Conservation (phyloP, 805 yeast species). For the Lachancea nothofagi region DNA sequence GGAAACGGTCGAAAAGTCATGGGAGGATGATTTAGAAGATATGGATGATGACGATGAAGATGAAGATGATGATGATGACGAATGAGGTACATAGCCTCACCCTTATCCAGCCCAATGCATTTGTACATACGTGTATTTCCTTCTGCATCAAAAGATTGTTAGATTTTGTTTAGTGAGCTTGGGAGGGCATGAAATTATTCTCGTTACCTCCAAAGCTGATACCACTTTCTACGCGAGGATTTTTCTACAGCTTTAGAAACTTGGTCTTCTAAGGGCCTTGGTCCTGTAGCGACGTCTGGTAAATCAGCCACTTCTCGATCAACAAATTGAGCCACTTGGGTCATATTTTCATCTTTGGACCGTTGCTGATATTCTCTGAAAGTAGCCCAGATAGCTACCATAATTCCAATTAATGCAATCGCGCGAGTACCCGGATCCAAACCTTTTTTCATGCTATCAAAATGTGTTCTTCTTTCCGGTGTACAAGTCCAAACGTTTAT, state of each 20-base stretch:
- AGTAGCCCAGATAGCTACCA: slow-evolving; percentile 47
- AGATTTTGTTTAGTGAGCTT: not conserved
- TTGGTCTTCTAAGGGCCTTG: no score
- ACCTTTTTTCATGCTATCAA: slow-evolving; percentile 38
- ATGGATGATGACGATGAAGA: slow-evolving; percentile 37
- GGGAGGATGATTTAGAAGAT: slow-evolving; percentile 70
- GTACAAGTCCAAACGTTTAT: slow-evolving; percentile 12
- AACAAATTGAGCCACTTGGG: slow-evolving; percentile 16
- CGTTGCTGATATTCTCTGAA: slow-evolving; percentile 50
- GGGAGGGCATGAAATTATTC: not conserved
- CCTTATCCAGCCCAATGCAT: not conserved
- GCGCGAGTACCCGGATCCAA: slow-evolving; percentile 55
- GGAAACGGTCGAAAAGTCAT: slow-evolving; percentile 89
- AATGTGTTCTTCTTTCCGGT: slow-evolving; percentile 35
- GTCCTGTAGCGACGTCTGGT: not conserved
- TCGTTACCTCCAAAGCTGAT: slow-evolving; percentile 1
- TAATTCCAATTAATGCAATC: slow-evolving; percentile 43
- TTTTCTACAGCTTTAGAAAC: not conserved
- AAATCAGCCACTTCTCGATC: not conserved
- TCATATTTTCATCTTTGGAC: slow-evolving; percentile 34
- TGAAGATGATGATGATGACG: slow-evolving; percentile 33
- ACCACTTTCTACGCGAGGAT: slow-evolving; percentile 1
- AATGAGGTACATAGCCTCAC: slow-evolving; percentile 5
- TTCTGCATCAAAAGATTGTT: not conserved
- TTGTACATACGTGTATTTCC: slow-evolving; percentile 4